Evolutionary conservation across 169 alveolate species (phyloP), one percentile per base, ranked within the genome.

Genomic region (Theileria parva): DNA sequence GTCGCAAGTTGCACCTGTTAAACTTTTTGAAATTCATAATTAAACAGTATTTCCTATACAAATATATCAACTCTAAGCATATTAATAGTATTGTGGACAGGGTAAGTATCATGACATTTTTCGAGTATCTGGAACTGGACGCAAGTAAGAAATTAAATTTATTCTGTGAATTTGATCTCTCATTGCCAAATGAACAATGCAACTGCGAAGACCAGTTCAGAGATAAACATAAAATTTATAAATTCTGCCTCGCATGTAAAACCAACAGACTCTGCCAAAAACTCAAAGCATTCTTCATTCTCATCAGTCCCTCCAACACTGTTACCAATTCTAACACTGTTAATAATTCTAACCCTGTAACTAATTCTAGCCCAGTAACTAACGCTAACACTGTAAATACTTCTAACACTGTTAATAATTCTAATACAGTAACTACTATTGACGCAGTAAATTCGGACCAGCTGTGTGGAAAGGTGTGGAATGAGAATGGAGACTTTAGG

Each of bases 191-290:
- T 21, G 77, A 17, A 9, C 81, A 75, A n/a, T 83, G 89, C 30
- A 53, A 13, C 6, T 83, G 89, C 28, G 89, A 73, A 4, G 86
- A 83, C 0, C 13, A 13, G 17, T 75, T 55, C 70, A 83, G 60
- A 64, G 89, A 83, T 61, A 77, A 83, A 50, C 63, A 83, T 67
- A 50, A 68, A 15, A 39, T 83, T 13, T 83, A 83, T 65, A 74
- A 28, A n/a, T 59, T 39, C 11, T 83, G 89, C 28, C 67, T 83
- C 13, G 0, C 59, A 12, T 83, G 89, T 79, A 76, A 77, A 25
- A 83, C 86, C 13, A 53, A 25, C 21, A 68, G 50, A 25, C 65
- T 73, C 6, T 34, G 53, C 13, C 65, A 70, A 2, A 77, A 63
- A 13, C 71, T 83, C 17, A 12, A 44, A 39, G 28, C 61, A 3